Evolutionary conservation across 495 filamentous ascomycete genomes (phyloP).

Genomic region (Immersiella caudata): DNA sequence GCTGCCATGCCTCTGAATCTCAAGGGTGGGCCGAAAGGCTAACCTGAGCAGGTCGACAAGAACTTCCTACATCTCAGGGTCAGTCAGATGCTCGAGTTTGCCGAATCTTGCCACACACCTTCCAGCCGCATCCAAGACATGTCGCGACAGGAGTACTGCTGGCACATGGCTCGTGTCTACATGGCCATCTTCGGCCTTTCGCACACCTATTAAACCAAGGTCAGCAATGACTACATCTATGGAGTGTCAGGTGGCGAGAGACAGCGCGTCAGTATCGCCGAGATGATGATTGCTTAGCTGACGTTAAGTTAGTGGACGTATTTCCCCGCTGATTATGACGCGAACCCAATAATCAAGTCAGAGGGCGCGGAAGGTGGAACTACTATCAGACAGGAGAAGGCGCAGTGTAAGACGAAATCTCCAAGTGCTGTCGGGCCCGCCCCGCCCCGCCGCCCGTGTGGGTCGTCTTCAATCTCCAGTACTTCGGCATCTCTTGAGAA

Average conservation of each 20-base stretch:
- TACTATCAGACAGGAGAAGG: too few relatives aligned
- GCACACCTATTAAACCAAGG: slow-evolving; percentile 67
- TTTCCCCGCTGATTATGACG: slow-evolving; percentile 20
- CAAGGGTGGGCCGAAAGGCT: not conserved
- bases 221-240: slow-evolving; percentile 81
- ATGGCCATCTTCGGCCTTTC: slow-evolving; percentile 72
- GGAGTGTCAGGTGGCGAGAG: slow-evolving; percentile 64
- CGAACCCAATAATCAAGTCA: slow-evolving; percentile 51
- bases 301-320: slow-evolving; percentile 36
- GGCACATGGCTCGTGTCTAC: slow-evolving; percentile 69
- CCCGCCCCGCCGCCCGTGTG: too few relatives aligned
- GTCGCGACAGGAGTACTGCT: slow-evolving; percentile 62
- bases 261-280: slow-evolving; percentile 57
- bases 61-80: slow-evolving; percentile 70
- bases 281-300: slow-evolving; percentile 53
- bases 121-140: slow-evolving; percentile 65
- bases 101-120: slow-evolving; percentile 69
- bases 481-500: too few relatives aligned
- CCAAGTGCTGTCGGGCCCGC: too few relatives aligned
- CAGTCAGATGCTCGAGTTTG: slow-evolving; percentile 65
- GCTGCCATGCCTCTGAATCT: slow-evolving; percentile 24
- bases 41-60: slow-evolving; percentile 59
- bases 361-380: too few relatives aligned
- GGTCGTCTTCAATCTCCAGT: too few relatives aligned
- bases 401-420: too few relatives aligned